Conservation (phyloP, 2,329 filamentous ascomycete species). For the Hawksworthiomyces lignivorus region DNA sequence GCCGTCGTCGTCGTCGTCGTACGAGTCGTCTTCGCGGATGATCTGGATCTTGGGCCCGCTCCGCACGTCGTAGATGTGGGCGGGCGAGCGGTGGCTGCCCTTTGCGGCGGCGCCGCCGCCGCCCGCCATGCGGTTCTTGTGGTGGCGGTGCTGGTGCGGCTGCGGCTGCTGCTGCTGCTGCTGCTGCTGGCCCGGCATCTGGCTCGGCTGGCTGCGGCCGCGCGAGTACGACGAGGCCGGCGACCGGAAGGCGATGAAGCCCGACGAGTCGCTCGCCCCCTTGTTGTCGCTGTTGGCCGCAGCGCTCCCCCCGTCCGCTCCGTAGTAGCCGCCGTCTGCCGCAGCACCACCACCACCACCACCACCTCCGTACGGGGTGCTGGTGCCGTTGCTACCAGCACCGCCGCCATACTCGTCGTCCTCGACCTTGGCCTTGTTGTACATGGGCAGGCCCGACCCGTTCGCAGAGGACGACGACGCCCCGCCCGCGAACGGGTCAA, state of each 20-base stretch:
- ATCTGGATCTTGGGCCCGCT: slow-evolving; percentile 15
- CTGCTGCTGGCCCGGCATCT: slow-evolving; percentile 1
- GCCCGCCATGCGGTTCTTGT: neutral
- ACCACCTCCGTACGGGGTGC: slow-evolving; percentile 16
- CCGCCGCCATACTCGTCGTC: slow-evolving; percentile 26
- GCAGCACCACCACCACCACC: slow-evolving; percentile 32
- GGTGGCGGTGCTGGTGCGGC: neutral
- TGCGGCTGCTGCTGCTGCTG: neutral
- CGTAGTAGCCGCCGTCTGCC: slow-evolving; percentile 19
- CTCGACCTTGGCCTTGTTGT: slow-evolving; percentile 51
- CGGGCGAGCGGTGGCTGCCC: neutral
- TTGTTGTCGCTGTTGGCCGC: slow-evolving; percentile 18
- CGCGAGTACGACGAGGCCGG: slow-evolving; percentile 17
- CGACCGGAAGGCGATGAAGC: slow-evolving; percentile 21
- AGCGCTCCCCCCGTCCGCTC: slow-evolving; percentile 24
- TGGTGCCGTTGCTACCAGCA: slow-evolving; percentile 13
- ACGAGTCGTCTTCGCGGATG: slow-evolving; percentile 2
- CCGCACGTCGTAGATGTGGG: slow-evolving; percentile 4
- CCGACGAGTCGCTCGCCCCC: slow-evolving; percentile 23
- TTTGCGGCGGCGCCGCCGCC: neutral
- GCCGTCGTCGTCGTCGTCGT: slow-evolving; percentile 2
- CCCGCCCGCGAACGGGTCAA: slow-evolving; percentile 29
- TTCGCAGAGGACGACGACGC: slow-evolving; percentile 1
- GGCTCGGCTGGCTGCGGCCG: slow-evolving; percentile 17
- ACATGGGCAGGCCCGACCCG: slow-evolving; percentile 33